Evolutionary conservation across 169 alveolate genomes (phyloP).

Genomic region (Plasmodium vinckei): DNA sequence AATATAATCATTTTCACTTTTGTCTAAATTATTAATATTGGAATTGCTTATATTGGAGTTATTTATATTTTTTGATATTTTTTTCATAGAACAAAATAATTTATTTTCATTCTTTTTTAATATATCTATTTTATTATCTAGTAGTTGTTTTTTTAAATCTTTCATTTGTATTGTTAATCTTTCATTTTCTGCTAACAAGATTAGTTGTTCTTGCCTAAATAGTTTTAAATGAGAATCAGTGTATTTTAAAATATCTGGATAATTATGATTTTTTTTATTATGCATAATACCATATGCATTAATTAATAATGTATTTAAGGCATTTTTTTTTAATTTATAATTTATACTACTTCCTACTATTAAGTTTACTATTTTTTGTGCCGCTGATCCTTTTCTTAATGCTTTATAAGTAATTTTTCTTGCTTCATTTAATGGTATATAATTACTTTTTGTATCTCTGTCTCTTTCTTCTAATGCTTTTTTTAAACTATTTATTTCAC

Average conservation of each 20-base stretch:
- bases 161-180: constrained; percentile 82
- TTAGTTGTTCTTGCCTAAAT: constrained; percentile 86
- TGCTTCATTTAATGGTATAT: constrained; percentile 70
- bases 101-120: constrained; percentile 52
- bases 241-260: constrained; percentile 75
- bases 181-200: constrained; percentile 85
- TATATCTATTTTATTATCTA: constrained; percentile 69
- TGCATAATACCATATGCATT: constrained; percentile 79
- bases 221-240: constrained; percentile 83
- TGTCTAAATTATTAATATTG: too few relatives aligned
- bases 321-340: constrained; percentile 76
- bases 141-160: constrained; percentile 77
- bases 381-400: constrained; percentile 84
- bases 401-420: constrained; percentile 81
- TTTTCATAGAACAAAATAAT: constrained; percentile 45
- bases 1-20: constrained; percentile 27
- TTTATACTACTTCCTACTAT: constrained; percentile 79
- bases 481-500: constrained; percentile 50
- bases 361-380: constrained; percentile 76
- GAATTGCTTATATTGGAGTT: not conserved
- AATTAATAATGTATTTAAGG: constrained; percentile 75
- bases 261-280: constrained; percentile 31
- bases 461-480: constrained; percentile 62
- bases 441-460: constrained; percentile 27
- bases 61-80: constrained; percentile 4